These are phyloP conservation scores for Hyparrhenia diplandra DNA, from an alignment of 176 grass and related monocot genomes.

Conservation along the genomic window DNA sequence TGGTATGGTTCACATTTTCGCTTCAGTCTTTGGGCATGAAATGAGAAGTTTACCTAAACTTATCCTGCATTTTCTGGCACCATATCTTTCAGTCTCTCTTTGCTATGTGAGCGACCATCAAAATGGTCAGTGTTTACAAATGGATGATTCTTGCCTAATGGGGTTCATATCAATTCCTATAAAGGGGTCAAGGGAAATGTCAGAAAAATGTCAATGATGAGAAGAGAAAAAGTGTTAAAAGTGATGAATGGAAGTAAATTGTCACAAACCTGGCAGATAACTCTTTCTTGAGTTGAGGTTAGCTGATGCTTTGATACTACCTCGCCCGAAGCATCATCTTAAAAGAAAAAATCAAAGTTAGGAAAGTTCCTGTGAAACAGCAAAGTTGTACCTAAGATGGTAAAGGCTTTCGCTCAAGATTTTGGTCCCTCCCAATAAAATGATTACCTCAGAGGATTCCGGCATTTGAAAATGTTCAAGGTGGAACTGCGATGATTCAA, in stretches of 20 bases:
- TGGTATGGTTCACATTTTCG: not conserved
- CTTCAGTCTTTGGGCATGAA: not conserved
- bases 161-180: constrained; percentile 56
- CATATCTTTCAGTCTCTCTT: constrained; percentile 36
- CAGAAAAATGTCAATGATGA: not conserved
- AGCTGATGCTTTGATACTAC: constrained; percentile 53
- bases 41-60: constrained; percentile 36
- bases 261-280: constrained; percentile 48
- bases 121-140: constrained; percentile 45
- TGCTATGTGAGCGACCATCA: constrained; percentile 37
- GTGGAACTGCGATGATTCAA: constrained; percentile 46
- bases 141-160: constrained; percentile 42
- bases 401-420: not conserved
- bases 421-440: not conserved
- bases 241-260: not conserved
- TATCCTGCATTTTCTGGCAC: constrained; percentile 38
- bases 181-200: constrained; percentile 7
- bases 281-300: constrained; percentile 39
- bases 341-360: constrained; percentile 14
- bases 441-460: constrained; percentile 62
- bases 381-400: not conserved
- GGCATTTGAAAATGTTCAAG: constrained; percentile 61
- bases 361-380: not conserved
- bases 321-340: constrained; percentile 66
- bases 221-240: not conserved